phyloP scores from a whole-genome alignment of 306 rosid genomes.

The Acacia confusa region DNA sequence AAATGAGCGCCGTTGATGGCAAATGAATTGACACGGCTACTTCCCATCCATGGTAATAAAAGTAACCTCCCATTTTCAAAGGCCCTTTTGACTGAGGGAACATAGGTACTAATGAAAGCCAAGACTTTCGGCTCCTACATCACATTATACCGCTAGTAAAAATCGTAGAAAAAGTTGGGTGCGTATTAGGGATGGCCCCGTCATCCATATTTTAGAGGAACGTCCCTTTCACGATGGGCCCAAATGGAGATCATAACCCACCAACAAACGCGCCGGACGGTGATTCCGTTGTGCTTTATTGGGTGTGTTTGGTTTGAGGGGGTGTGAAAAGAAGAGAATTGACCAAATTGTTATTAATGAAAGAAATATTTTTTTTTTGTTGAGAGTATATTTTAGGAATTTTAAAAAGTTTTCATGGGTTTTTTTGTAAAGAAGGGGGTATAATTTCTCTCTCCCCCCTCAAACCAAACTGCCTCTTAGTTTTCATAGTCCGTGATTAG shows the following conservation, averaged over 20 bases:
- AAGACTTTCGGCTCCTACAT: neutral
- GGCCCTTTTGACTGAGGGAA: neutral
- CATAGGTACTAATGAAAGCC: neutral
- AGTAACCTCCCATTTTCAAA: neutral
- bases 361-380: too few relatives aligned
- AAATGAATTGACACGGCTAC: neutral
- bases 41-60: neutral
- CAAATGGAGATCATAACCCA: neutral
- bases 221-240: neutral
- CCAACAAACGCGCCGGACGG: neutral
- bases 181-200: neutral
- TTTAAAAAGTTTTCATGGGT: too few relatives aligned
- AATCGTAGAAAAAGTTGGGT: neutral
- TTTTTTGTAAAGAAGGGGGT: too few relatives aligned
- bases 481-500: too few relatives aligned
- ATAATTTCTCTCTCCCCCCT: too few relatives aligned
- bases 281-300: neutral
- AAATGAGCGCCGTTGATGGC: neutral
- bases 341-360: too few relatives aligned
- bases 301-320: too few relatives aligned
- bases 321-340: too few relatives aligned
- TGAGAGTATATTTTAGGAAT: too few relatives aligned
- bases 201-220: neutral
- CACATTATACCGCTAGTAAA: neutral
- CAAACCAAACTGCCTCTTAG: too few relatives aligned